Evolutionary conservation across 2,329 filamentous ascomycete genomes (phyloP).

Genomic region (Penicillium sp.): DNA sequence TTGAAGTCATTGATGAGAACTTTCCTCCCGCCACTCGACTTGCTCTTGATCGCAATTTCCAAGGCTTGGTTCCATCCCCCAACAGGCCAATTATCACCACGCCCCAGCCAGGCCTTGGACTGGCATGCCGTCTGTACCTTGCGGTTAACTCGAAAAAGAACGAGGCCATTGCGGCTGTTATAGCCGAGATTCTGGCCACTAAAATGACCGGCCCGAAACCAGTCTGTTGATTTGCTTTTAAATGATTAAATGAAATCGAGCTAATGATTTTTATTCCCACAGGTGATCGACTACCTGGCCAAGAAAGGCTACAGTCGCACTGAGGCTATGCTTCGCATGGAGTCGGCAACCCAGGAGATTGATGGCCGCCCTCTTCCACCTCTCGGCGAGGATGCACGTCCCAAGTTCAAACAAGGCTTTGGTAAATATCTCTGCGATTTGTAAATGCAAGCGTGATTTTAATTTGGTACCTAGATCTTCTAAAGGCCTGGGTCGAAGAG

Average conservation of each 20-base stretch:
- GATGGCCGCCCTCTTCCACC: slow-evolving; percentile 69
- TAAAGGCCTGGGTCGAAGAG: slow-evolving; percentile 81
- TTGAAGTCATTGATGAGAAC: too few species aligned
- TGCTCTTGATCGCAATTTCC: too few species aligned
- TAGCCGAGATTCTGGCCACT: too few species aligned
- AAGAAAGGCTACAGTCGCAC: slow-evolving; percentile 94
- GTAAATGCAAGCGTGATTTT: background rate
- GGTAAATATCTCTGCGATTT: slow-evolving; percentile 31
- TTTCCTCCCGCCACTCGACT: too few species aligned
- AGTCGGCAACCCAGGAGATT: slow-evolving; percentile 75
- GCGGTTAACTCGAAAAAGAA: too few species aligned
- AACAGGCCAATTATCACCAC: too few species aligned
- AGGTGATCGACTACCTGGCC: slow-evolving; percentile 89
- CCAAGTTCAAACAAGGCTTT: slow-evolving; percentile 72
- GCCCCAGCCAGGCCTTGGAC: too few species aligned
- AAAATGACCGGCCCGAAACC: background rate
- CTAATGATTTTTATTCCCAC: slow-evolving; percentile 5
- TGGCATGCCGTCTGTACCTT: too few species aligned
- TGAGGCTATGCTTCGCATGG: slow-evolving; percentile 84
- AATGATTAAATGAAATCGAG: background rate
- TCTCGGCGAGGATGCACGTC: slow-evolving; percentile 64
- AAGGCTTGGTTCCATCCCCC: too few species aligned
- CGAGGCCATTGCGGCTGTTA: too few species aligned
- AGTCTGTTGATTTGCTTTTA: slow-evolving; percentile 2
- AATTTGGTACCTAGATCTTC: slow-evolving; percentile 46